Evolutionary conservation across 495 filamentous ascomycete species (phyloP), one percentile per base, ranked within the genome.

Genomic region (Penicillium bialowiezense): DNA sequence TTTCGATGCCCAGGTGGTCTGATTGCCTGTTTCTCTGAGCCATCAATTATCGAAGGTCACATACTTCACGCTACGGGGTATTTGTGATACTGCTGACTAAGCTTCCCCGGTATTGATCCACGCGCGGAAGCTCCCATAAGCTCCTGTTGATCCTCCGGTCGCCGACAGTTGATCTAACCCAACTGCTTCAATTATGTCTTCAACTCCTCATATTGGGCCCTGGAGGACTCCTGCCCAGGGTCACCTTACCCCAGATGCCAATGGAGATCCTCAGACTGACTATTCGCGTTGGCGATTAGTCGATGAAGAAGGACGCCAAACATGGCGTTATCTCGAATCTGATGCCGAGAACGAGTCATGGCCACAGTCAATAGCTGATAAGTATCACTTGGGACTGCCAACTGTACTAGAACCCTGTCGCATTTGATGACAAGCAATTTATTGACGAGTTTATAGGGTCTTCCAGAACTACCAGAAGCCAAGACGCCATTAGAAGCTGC

Each of bases 321-420:
- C 90, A 18, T 98, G 93, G 93, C 83, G 89, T 42, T 97, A 97
- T 60, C 78, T 98, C 5, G 78, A 88, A 59, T 81, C 85, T 5
- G 89, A 95, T 41, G 80, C 89, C 49, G 82, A 88, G 36, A 60
- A 75, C 24, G 72, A 87, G 48, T 69, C 78, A 46, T 97, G 95
- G 93, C 90, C 91, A 12, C 91, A 96, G 64, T 84, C 82, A 14
- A 70, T 69, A 34, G 88, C 89, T 17, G 93, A 98, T 57, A 95
- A 88, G 63, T 91, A 89, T 61, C 85, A 82, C 55, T 69, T 98
- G 18, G 89, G 89, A 13, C 64, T 96, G 21, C 83, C 82, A 24
- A 81, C 77, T 13, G 86, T 87, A 67, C 37, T 41, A 18, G 14
- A 17, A 8, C 28, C 13, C 36, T 46, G 3, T 4, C n/a, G n/a